Percentiles rank a stretch among this genome's conserved stretches.
Conservation (phyloP, 108 stramenopile genomes). For the Stephanodiscus triporus region DNA sequence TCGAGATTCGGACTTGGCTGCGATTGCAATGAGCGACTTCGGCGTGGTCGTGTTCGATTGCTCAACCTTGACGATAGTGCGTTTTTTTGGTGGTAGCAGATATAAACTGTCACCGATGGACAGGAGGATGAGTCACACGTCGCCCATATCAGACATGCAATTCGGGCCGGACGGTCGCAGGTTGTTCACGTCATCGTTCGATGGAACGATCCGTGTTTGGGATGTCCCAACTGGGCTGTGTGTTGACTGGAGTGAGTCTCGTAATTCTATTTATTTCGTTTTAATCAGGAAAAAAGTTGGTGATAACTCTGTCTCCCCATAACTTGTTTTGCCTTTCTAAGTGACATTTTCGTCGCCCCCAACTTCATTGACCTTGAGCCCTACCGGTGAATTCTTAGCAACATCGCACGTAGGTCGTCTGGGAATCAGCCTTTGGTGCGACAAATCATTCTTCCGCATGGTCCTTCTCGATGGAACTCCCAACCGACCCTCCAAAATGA, state of each 20-base stretch:
- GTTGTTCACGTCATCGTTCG: conserved; percentile 84
- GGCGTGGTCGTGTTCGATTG: conserved; percentile 80
- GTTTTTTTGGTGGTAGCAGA: conserved; percentile 65
- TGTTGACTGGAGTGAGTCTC: conserved; percentile 84
- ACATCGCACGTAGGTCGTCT: conserved; percentile 85
- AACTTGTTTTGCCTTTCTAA: background rate
- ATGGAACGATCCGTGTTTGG: conserved; percentile 90
- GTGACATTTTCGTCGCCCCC: conserved; percentile 84
- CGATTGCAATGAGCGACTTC: conserved; percentile 75
- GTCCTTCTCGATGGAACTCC: conserved; percentile 81
- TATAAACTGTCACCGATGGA: conserved; percentile 4
- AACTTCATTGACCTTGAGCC: conserved; percentile 86
- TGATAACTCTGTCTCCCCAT: background rate
- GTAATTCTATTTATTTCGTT: background rate
- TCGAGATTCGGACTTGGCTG: conserved; percentile 83
- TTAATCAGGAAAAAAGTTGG: background rate
- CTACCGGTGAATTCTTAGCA: conserved; percentile 96
- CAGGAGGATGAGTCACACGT: conserved; percentile 58
- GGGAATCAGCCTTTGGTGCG: conserved; percentile 94
- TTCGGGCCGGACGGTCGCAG: conserved; percentile 93
- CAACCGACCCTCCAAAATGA: conserved; percentile 75
- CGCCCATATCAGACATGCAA: conserved; percentile 82
- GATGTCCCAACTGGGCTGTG: conserved; percentile 95
- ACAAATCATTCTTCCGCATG: conserved; percentile 89
- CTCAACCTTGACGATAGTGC: conserved; percentile 65